Evolutionary conservation across 441 rosid genomes (phyloP).

Genomic region (Raphanus hybrid): DNA sequence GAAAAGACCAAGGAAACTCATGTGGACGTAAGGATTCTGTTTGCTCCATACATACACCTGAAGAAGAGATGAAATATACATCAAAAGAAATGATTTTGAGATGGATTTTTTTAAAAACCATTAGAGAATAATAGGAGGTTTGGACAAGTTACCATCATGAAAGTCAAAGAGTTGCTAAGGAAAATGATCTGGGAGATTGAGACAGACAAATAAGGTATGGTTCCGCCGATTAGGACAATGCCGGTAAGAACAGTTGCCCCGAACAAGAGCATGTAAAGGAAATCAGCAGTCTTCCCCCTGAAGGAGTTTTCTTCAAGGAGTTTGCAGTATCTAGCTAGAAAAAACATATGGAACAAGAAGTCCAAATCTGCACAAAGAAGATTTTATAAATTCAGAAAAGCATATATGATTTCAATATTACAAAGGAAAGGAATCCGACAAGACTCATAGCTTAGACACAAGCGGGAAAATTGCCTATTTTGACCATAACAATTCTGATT

Average conservation of each 20-base stretch:
- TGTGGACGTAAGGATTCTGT: slow-evolving; percentile 97
- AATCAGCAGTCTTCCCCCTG: slow-evolving; percentile 98
- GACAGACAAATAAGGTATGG: slow-evolving; percentile 90
- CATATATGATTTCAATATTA: background rate
- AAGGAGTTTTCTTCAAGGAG: slow-evolving; percentile 99
- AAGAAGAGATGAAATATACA: background rate
- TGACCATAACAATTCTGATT: background rate
- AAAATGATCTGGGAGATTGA: slow-evolving; percentile 94
- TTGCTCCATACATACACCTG: slow-evolving; percentile 99
- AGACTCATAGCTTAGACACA: background rate
- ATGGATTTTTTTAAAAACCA: background rate
- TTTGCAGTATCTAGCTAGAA: slow-evolving; percentile 98
- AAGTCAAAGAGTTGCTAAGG: slow-evolving; percentile 98
- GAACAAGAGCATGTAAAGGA: slow-evolving; percentile 95
- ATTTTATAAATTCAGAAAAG: too few relatives aligned
- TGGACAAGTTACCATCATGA: slow-evolving; percentile 60
- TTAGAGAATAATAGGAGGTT: background rate
- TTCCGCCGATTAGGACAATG: slow-evolving; percentile 91
- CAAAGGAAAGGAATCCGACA: background rate
- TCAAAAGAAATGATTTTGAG: background rate
- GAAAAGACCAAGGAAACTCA: slow-evolving; percentile 98
- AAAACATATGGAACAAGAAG: slow-evolving; percentile 98
- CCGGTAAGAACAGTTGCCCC: slow-evolving; percentile 92
- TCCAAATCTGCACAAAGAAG: slow-evolving; percentile 71
- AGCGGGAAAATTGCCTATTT: background rate